Percentiles rank a stretch among this genome's conserved stretches.
These are phyloP conservation scores for Acacia acuminata DNA, from an alignment of 306 rosid genomes.

Conservation along the genomic window DNA sequence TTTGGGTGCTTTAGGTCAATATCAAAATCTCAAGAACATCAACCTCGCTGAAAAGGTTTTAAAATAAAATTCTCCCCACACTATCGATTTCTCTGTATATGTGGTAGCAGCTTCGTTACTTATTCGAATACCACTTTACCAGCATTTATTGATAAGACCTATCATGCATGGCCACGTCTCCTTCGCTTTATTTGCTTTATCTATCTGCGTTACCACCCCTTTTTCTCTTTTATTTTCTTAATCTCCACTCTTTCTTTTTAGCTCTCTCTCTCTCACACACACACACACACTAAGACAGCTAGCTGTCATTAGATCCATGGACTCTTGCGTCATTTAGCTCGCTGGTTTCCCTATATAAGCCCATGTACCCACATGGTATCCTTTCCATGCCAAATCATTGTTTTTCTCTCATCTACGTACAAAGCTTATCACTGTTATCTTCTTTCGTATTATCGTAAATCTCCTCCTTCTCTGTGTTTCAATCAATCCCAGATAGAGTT, in stretches of 20 bases:
- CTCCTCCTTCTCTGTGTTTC: slow-evolving; percentile 3
- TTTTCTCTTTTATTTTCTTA: slow-evolving; percentile 44
- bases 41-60: slow-evolving; percentile 3
- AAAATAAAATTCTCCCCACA: slow-evolving; percentile 9
- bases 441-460: slow-evolving; percentile 8
- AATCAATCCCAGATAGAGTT: slow-evolving; percentile 9
- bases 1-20: neutral
- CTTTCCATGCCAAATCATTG: slow-evolving; percentile 44
- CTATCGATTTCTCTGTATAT: neutral
- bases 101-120: slow-evolving; percentile 4
- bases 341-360: slow-evolving; percentile 37
- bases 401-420: slow-evolving; percentile 22
- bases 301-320: slow-evolving; percentile 8
- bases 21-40: slow-evolving; percentile 5
- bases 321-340: neutral
- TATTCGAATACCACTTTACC: slow-evolving; percentile 29
- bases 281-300: slow-evolving; percentile 4
- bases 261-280: slow-evolving; percentile 21
- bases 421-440: slow-evolving; percentile 9
- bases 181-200: slow-evolving; percentile 14
- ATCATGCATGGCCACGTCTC: slow-evolving; percentile 36
- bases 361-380: slow-evolving; percentile 30
- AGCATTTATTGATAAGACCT: slow-evolving; percentile 21
- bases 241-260: slow-evolving; percentile 35
- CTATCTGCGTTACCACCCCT: neutral